Evolutionary conservation across 495 filamentous ascomycete genomes (phyloP).

Genomic region (Podospora australis): DNA sequence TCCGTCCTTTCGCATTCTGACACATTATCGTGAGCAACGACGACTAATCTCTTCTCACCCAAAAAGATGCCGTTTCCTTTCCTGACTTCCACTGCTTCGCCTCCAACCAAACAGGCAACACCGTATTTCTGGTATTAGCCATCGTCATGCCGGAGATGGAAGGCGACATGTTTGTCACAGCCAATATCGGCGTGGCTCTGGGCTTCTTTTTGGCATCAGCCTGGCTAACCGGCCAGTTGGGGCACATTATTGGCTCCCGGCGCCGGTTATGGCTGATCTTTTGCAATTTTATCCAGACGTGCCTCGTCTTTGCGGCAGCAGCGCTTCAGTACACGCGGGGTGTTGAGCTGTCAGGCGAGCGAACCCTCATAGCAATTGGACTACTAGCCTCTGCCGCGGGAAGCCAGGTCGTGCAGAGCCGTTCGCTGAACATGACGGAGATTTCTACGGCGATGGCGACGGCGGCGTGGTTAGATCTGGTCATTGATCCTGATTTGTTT

Average conservation of each 20-base stretch:
- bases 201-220: conserved; percentile 48
- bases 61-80: conserved; percentile 52
- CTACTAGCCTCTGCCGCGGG: conserved; percentile 52
- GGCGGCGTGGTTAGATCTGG: conserved; percentile 55
- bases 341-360: conserved; percentile 22
- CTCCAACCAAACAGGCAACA: conserved; percentile 62
- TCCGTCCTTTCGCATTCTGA: neutral
- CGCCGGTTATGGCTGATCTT: conserved; percentile 46
- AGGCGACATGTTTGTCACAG: conserved; percentile 40
- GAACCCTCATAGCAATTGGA: conserved; percentile 39
- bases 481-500: conserved; percentile 47
- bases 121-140: conserved; percentile 51
- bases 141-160: conserved; percentile 44
- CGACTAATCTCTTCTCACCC: neutral
- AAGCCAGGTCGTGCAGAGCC: conserved; percentile 51
- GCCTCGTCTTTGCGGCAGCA: conserved; percentile 47
- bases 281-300: conserved; percentile 48
- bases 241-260: conserved; percentile 46
- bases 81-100: conserved; percentile 59
- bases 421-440: conserved; percentile 51
- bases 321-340: conserved; percentile 39
- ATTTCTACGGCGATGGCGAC: conserved; percentile 65
- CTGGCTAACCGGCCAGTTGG: conserved; percentile 49
- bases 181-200: conserved; percentile 49
- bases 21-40: too few species aligned